Evolutionary conservation across 192 early-diverging fungal genomes (phyloP).

Genomic region (Bifiguratus adelaidae): DNA sequence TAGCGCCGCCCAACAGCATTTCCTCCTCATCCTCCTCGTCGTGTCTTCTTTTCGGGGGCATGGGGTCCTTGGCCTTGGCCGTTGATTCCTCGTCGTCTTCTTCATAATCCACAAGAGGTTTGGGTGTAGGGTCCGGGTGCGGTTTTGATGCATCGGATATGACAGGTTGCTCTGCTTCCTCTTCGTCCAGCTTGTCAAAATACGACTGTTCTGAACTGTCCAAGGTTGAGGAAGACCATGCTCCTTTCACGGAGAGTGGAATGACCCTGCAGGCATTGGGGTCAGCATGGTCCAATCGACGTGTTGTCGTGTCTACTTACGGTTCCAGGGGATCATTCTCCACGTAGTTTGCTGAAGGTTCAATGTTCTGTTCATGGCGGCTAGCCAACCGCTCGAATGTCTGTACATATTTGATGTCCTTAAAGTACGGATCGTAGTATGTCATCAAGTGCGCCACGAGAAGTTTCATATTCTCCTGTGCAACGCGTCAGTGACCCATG

Average conservation of each 20-base stretch:
- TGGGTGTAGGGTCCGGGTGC: neutral
- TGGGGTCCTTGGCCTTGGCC: neutral
- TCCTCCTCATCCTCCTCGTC: slow-evolving; percentile 1
- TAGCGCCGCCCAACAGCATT: neutral
- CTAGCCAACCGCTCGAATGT: slow-evolving; percentile 46
- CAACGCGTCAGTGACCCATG: neutral
- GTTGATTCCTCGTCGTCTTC: slow-evolving; percentile 11
- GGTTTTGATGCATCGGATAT: neutral
- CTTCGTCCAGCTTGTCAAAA: slow-evolving; percentile 61
- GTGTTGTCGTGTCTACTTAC: slow-evolving; percentile 12
- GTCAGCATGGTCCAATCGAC: neutral
- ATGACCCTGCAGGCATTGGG: neutral
- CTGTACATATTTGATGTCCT: slow-evolving; percentile 45
- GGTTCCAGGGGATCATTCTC: slow-evolving; percentile 13
- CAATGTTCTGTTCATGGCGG: slow-evolving; percentile 54
- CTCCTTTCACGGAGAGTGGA: slow-evolving; percentile 3
- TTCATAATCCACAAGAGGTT: slow-evolving; percentile 12
- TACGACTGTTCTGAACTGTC: slow-evolving; percentile 80
- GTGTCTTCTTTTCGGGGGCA: neutral
- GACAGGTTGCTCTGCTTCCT: slow-evolving; percentile 19
- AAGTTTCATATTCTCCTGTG: slow-evolving; percentile 48
- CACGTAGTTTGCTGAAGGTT: slow-evolving; percentile 24
- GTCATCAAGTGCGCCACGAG: slow-evolving; percentile 63
- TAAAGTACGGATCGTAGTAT: slow-evolving; percentile 44
- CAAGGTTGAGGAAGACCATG: slow-evolving; percentile 36